Percentiles rank a stretch among this genome's conserved stretches.
phyloP scores from a whole-genome alignment of 192 early-diverging fungal species.

The Gryganskiella cystojenkinii region DNA sequence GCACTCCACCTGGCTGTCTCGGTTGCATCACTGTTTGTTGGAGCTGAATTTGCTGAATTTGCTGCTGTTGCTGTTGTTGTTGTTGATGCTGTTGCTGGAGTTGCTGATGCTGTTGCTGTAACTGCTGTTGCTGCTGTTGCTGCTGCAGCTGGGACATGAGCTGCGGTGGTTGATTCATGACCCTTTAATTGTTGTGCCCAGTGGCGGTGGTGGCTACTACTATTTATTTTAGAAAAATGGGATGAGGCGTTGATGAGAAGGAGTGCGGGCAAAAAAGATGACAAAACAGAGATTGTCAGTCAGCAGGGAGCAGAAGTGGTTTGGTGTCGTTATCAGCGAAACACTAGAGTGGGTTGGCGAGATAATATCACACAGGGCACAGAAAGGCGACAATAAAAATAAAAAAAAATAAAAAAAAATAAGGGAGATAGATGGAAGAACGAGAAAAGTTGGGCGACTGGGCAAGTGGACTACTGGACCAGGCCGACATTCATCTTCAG shows the following conservation, averaged over 20 bases:
- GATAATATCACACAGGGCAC: too few species aligned
- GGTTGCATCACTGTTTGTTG: slow-evolving; percentile 17
- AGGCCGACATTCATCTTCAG: too few species aligned
- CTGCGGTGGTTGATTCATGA: slow-evolving; percentile 25
- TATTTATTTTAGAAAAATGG: neutral
- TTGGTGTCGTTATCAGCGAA: too few species aligned
- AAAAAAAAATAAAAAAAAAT: too few species aligned
- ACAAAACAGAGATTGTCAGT: too few species aligned
- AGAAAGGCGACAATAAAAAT: too few species aligned
- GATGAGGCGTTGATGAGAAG: neutral
- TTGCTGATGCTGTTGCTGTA: slow-evolving; percentile 39
- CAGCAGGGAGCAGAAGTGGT: too few species aligned
- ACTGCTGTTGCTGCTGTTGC: slow-evolving; percentile 15
- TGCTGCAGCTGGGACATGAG: slow-evolving; percentile 14
- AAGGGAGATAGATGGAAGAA: too few species aligned
- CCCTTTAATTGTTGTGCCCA: too few species aligned
- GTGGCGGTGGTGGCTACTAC: slow-evolving; percentile 1
- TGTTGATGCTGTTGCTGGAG: slow-evolving; percentile 17
- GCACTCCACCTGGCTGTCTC: slow-evolving; percentile 34
- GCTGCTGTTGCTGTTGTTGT: slow-evolving; percentile 20
- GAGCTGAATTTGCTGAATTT: neutral
- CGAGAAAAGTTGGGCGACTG: too few species aligned
- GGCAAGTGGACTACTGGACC: too few species aligned
- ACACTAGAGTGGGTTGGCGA: too few species aligned
- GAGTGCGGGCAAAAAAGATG: neutral